A percentile compares a stretch with the other conserved stretches of the same genome.
Conservation (phyloP, 305 asterid species). For the Coffea humblotiana region DNA sequence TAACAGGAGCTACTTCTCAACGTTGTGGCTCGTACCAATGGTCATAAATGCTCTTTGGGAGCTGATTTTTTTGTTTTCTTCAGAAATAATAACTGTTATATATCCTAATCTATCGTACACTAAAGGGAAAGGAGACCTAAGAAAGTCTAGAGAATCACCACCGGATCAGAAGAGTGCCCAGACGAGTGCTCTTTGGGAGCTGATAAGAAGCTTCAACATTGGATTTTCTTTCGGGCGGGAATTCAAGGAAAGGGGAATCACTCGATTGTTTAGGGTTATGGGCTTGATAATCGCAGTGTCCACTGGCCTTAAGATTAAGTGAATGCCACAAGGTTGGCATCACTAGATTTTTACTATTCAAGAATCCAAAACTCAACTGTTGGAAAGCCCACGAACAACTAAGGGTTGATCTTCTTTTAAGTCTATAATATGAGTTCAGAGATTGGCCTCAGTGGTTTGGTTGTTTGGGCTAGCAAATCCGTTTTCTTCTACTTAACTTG, state of each 20-base stretch:
- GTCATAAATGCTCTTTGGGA: slow-evolving; percentile 50
- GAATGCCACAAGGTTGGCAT: slow-evolving; percentile 48
- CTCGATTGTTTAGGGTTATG: slow-evolving; percentile 30
- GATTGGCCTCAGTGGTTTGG: too few species aligned
- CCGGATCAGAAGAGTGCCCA: too few species aligned
- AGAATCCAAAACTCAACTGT: not conserved
- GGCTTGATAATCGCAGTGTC: slow-evolving; percentile 43
- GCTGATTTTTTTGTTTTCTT: too few species aligned
- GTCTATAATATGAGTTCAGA: too few species aligned
- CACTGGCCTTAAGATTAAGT: slow-evolving; percentile 59
- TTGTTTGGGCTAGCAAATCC: too few species aligned
- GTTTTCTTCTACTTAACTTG: too few species aligned
- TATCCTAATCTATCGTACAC: too few species aligned
- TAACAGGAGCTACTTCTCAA: slow-evolving; percentile 54
- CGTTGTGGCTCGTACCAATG: slow-evolving; percentile 46
- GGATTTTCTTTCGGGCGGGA: slow-evolving; percentile 30
- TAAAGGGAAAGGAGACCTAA: too few species aligned
- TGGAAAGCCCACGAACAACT: not conserved
- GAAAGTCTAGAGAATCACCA: too few species aligned
- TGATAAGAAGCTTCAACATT: slow-evolving; percentile 46
- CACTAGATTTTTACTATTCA: slow-evolving; percentile 24
- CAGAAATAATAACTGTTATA: too few species aligned
- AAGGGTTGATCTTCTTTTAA: too few species aligned
- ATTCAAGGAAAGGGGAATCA: slow-evolving; percentile 40
- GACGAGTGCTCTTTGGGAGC: too few species aligned